Evolutionary conservation across 192 early-diverging fungal species (phyloP), one percentile per base, ranked within the genome.

Genomic region (Coemansia sp.): DNA sequence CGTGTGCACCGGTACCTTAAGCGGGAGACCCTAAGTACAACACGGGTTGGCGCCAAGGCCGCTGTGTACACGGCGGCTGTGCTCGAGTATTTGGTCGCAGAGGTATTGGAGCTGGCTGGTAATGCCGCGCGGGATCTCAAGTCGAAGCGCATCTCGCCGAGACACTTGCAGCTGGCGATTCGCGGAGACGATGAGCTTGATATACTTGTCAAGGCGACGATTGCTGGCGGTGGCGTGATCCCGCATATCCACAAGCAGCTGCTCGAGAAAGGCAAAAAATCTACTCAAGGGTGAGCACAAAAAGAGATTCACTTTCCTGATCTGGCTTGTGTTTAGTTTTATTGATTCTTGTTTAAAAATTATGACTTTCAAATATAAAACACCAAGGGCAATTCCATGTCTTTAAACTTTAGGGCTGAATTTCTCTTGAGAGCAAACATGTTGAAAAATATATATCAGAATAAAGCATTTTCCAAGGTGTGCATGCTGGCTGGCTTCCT

Each of bases 1-100:
- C 92, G 94, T 80, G 91, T 95, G 64, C 94, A 95, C 72, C 85
- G 94, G 56, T 94, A 95, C 67, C 77, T 95, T 67, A 95, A 95
- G 77, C 83, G 85, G 56, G 81, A 87, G 59, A 86, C 89, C 16
- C 84, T 86, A 61, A 90, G 84, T 77, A 85, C 92, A 59, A 86
- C 89, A 46, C 87, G 92, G 56, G 92, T 95, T 9, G 90, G 92
- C 6, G 90, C 92, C 57, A 92, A 92, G 60, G 94, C 94, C 6
- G 91, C 92, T 9, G 92, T 95, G 0, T 95, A 95, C 73, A 87
- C 86, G 54, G 91, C 94, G 11, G 94, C 94, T 7, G 89, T 95
- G 60, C 80, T 95, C 22, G 94, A 95, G 82, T 95, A 95, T 73
- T 80, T 95, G 45, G 91, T 91, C 19, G 94, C 94, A 10, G 94